Evolutionary conservation across 106 monocot genomes (phyloP), one percentile per base, ranked within the genome.

Genomic region (Iris macrosiphon): DNA sequence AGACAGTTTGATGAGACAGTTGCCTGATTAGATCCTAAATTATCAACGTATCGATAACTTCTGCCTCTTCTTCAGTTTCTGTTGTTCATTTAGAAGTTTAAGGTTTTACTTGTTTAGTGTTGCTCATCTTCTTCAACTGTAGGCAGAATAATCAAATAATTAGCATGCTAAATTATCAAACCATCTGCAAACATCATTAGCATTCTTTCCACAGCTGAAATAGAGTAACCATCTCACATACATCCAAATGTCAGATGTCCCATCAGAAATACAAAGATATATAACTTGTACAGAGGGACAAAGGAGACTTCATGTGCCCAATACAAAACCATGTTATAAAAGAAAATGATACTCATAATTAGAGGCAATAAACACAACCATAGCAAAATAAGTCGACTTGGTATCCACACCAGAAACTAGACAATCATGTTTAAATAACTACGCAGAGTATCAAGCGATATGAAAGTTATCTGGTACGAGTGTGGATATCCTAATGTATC

Each of bases 51-150:
- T 24, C 53, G 37, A 9, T 25, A 57, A 34, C 72, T 18, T 59
- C 33, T 26, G 62, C 58, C 22, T n/a, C n/a, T n/a, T 52, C 40
- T 51, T 57, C 59, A 28, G 55, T 50, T 47, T 49, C 57, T 43
- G 68, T 35, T 16, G 31, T n/a, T n/a, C n/a, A 16, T 41, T 69
- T 66, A 57, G 61, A 31, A 53, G 58, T 13, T 40, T 69, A 66
- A 9, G 76, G 18, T 27, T 34, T 46, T 23, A 30, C 54, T 40
- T 56, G 66, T 42, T 83, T 92, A 14, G 79, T 58, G 75, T 98
- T 98, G 69, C 90, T 98, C 55, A 80, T 31, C 70, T 96, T 96
- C 45, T 96, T 90, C 72, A 96, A 68, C 96, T 95, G 79, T 25
- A 23, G 11, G 26, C 19, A 50, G 4, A 16, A 28, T 26, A 14